phyloP scores from a whole-genome alignment of 2,329 filamentous ascomycete genomes.

The Acrocalymma vagum region DNA sequence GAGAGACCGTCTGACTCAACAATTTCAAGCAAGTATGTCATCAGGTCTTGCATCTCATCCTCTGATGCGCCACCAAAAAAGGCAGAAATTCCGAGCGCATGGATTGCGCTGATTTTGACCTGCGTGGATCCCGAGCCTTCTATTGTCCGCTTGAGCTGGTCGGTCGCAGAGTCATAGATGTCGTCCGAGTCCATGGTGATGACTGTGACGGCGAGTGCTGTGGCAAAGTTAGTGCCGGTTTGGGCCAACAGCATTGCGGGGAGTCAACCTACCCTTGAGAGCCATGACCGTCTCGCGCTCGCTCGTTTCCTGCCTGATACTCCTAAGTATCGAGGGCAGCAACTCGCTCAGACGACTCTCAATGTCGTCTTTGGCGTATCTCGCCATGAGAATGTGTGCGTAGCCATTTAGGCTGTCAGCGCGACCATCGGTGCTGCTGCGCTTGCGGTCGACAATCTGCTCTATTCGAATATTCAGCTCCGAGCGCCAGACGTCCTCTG shows the following conservation, averaged over 20 bases:
- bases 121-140: constrained; percentile 71
- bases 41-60: constrained; percentile 73
- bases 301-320: constrained; percentile 73
- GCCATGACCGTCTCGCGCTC: constrained; percentile 75
- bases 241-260: background rate
- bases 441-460: constrained; percentile 79
- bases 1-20: constrained; percentile 79
- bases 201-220: constrained; percentile 73
- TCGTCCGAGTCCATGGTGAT: constrained; percentile 72
- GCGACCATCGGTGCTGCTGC: constrained; percentile 75
- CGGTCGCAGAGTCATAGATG: constrained; percentile 70
- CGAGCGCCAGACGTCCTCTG: constrained; percentile 66
- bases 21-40: constrained; percentile 80
- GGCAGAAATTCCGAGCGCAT: constrained; percentile 74
- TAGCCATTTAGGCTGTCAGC: constrained; percentile 71
- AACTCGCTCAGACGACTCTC: constrained; percentile 68
- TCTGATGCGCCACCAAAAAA: constrained; percentile 78
- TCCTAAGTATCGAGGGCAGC: constrained; percentile 71
- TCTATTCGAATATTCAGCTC: constrained; percentile 72
- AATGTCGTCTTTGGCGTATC: constrained; percentile 72
- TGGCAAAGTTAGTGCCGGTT: constrained; percentile 18
- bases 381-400: constrained; percentile 71
- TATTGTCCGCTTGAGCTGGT: constrained; percentile 68
- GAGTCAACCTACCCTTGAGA: constrained; percentile 62
- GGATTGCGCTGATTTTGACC: constrained; percentile 76